phyloP scores from a whole-genome alignment of 2,329 filamentous ascomycete genomes.

The Rhexocercosporidium sp. region DNA sequence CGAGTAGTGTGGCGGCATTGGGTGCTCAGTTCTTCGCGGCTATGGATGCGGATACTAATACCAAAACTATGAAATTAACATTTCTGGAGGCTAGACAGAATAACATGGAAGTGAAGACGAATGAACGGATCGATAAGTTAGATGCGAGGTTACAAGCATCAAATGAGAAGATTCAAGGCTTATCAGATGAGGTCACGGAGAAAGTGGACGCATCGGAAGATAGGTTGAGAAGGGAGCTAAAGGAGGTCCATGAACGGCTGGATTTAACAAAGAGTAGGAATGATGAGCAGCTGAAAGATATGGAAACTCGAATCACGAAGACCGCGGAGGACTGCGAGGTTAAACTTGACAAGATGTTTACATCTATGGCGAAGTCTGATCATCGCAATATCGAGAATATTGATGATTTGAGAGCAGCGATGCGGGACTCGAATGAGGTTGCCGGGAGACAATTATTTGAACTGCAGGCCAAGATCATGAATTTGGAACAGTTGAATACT shows the following conservation, averaged over 20 bases:
- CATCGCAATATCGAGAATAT: constrained; percentile 12
- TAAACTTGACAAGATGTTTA: constrained; percentile 2
- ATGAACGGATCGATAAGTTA: constrained; percentile 2
- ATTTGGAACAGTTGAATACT: neutral
- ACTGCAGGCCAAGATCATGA: neutral
- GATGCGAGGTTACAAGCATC: neutral
- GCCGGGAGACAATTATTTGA: neutral
- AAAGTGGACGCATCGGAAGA: constrained; percentile 8
- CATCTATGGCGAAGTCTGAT: constrained; percentile 8
- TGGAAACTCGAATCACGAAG: neutral
- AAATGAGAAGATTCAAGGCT: neutral
- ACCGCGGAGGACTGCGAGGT: neutral
- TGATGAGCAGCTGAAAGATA: neutral
- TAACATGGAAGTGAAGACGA: neutral
- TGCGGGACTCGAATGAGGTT: neutral
- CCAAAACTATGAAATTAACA: neutral
- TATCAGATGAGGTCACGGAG: neutral
- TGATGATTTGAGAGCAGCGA: constrained; percentile 7
- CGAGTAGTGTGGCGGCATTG: neutral
- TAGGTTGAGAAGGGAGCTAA: neutral
- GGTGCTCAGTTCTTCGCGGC: constrained; percentile 10
- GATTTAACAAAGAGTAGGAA: neutral
- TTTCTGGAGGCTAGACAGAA: neutral
- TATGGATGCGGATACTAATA: constrained; percentile 4
- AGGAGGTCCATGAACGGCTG: neutral